Evolutionary conservation across 2,329 filamentous ascomycete genomes (phyloP).

Genomic region (Epichloe scottii): DNA sequence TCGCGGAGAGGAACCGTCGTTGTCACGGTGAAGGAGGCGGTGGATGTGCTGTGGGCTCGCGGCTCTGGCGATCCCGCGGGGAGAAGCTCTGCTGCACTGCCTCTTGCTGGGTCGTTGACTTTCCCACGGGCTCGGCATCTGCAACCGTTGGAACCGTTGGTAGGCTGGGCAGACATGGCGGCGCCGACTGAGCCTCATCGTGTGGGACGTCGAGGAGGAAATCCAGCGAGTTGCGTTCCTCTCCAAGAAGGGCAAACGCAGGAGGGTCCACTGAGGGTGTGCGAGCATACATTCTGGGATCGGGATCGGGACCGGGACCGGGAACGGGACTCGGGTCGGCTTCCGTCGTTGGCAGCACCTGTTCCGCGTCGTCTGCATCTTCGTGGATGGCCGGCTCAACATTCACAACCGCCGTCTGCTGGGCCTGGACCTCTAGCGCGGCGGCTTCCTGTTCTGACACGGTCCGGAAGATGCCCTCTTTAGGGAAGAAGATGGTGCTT

Average conservation of each 20-base stretch:
- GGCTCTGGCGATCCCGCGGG: conserved; percentile 13
- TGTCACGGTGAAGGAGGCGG: conserved; percentile 33
- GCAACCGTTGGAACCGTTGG: conserved; percentile 19
- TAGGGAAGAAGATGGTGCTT: conserved; percentile 46
- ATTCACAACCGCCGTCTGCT: conserved; percentile 11
- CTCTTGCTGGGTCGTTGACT: background rate
- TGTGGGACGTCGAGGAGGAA: conserved; percentile 48
- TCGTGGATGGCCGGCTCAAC: background rate
- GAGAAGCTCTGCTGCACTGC: conserved; percentile 7
- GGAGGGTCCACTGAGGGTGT: conserved; percentile 52
- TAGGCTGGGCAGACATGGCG: conserved; percentile 27
- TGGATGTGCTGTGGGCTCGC: conserved; percentile 32
- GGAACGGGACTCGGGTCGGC: conserved; percentile 17
- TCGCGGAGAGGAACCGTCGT: conserved; percentile 40
- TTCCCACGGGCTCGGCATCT: conserved; percentile 8
- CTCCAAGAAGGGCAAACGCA: conserved; percentile 39
- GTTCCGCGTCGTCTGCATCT: conserved; percentile 9
- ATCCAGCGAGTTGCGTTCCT: conserved; percentile 44
- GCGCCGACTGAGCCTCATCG: conserved; percentile 20
- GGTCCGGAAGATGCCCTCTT: conserved; percentile 50
- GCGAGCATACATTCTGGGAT: conserved; percentile 35
- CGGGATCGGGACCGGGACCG: conserved; percentile 20
- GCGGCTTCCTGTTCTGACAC: conserved; percentile 41
- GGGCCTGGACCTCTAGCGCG: conserved; percentile 25
- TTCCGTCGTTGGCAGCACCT: conserved; percentile 13